Base-by-base conservation (phyloP, 331 rosid genomes). In the Malus hybrid region DNA sequence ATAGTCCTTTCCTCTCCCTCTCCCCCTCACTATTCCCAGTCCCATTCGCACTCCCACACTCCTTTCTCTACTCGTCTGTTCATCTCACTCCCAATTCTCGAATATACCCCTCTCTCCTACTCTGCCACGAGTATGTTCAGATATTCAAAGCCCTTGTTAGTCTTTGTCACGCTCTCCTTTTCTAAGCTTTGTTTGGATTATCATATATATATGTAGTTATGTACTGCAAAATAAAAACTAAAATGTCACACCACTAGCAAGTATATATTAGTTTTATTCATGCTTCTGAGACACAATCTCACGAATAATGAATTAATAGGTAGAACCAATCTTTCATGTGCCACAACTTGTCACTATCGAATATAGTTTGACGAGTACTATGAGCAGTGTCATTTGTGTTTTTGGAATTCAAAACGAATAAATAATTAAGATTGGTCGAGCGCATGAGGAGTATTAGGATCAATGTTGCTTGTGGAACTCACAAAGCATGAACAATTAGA, bases 11-110 rank as follows among this genome's bases (percentile, higher is more conserved):
- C 66, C 9, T 6, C 32, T 36, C 67, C 7, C 34, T 34, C 48
- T 36, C 11, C 44, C 12, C 46, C 46, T 9, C 46, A 3, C 46
- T 9, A 39, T 39, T 39, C 50, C 16, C 70, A 66, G 19, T 10
- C 71, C 67, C 76, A 34, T 48, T 63, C 60, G 46, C 78, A 67
- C 56, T 44, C 77, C 82, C 90, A 74, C 93, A 76, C 93, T 52
- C n/a, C 57, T 52, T 39, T 6, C 19, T 52, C 20, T 16, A 52
- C 57, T 52, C 20, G n/a, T 52, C 57, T 52, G 57, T 16, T 52
- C 18, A 6, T 42, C 69, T 22, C 66, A 7, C 44, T 8, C 6
- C 44, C 24, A 31, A 6, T 32, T 16, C 46, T 15, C 34, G 28
- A 57, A 57, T 57, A 67, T 70, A 56, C 20, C 69, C 34, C 27